Percentiles rank a stretch among this genome's conserved stretches.
phyloP scores from a whole-genome alignment of 1,139 yeast species.

The Starmera stellimalicola region DNA sequence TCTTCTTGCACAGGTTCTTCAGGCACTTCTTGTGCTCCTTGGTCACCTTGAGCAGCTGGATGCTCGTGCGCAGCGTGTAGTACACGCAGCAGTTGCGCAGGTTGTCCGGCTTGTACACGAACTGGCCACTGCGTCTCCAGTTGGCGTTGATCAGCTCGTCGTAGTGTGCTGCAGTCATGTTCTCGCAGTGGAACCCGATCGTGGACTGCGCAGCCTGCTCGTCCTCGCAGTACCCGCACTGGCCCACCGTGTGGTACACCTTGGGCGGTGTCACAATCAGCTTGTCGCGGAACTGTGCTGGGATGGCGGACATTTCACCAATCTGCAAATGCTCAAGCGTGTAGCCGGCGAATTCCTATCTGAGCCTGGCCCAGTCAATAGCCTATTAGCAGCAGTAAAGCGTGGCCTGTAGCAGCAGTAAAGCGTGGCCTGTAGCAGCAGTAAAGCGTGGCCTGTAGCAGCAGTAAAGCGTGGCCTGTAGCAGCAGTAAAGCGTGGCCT shows the following conservation, averaged over 20 bases:
- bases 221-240: constrained; percentile 67
- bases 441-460: too few relatives aligned
- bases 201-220: constrained; percentile 27
- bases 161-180: constrained; percentile 43
- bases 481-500: too few relatives aligned
- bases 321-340: too few relatives aligned
- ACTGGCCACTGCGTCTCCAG: constrained; percentile 70
- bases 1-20: constrained; percentile 44
- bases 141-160: constrained; percentile 62
- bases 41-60: constrained; percentile 33
- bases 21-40: constrained; percentile 64
- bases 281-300: constrained; percentile 10
- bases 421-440: too few relatives aligned
- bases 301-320: too few relatives aligned
- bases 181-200: constrained; percentile 41
- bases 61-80: constrained; percentile 65
- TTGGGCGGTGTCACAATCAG: constrained; percentile 27
- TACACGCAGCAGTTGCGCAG: constrained; percentile 72
- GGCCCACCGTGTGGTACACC: constrained; percentile 21
- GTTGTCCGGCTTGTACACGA: constrained; percentile 65
- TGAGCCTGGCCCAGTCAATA: too few relatives aligned
- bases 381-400: too few relatives aligned
- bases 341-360: too few relatives aligned
- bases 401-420: too few relatives aligned
- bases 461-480: too few relatives aligned